Conservation (phyloP, 139 green algal genomes). For the Chlorella sp. region DNA sequence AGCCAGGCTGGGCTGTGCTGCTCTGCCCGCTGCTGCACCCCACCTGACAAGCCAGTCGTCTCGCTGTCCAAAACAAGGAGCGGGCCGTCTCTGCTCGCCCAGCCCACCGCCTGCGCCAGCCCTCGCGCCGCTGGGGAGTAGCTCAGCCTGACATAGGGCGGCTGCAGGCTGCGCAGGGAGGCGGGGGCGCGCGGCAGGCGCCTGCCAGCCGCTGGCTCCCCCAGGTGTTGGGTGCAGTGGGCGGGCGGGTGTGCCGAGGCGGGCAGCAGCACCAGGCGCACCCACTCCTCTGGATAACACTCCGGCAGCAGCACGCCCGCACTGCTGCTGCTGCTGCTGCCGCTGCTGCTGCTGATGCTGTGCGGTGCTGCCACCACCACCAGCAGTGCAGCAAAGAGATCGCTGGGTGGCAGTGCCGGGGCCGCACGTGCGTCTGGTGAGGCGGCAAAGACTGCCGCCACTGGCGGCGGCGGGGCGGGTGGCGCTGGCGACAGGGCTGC, state of each 20-base stretch:
- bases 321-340: neutral
- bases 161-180: constrained; percentile 19
- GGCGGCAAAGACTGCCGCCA: too few relatives aligned
- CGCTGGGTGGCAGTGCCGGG: neutral
- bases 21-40: neutral
- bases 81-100: neutral
- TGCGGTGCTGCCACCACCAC: neutral
- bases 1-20: neutral
- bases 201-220: neutral
- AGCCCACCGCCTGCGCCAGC: neutral
- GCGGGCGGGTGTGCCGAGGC: neutral
- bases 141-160: neutral
- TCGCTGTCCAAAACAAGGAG: constrained; percentile 26
- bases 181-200: neutral
- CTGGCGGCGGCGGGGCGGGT: neutral
- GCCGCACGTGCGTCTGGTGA: neutral
- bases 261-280: constrained; percentile 22
- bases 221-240: constrained; percentile 4
- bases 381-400: neutral
- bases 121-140: neutral
- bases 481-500: neutral
- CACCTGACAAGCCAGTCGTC: constrained; percentile 20
- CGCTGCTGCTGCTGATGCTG: too few relatives aligned
- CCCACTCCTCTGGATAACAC: neutral
- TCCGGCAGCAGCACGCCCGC: neutral